Percentiles rank a stretch among this genome's conserved stretches.
These are phyloP conservation scores for Oldenlandia corymbosa DNA, from an alignment of 257 asterid genomes.

Conservation along the genomic window DNA sequence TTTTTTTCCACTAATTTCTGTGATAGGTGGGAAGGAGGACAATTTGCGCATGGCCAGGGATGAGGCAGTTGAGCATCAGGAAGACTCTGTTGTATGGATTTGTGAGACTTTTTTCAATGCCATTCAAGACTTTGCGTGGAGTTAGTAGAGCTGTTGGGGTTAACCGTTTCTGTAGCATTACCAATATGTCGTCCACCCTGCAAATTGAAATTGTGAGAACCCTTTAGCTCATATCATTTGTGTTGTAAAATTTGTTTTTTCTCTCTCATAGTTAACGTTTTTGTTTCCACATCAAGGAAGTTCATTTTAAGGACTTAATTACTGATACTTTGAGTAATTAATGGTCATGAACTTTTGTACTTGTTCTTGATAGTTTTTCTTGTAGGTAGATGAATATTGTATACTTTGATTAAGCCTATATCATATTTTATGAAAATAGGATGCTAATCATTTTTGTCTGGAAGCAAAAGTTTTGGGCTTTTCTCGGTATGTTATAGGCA, in stretches of 20 bases:
- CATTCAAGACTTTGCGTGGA: slow-evolving; percentile 75
- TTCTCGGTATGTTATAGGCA: neutral
- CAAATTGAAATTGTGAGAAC: slow-evolving; percentile 79
- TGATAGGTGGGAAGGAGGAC: slow-evolving; percentile 47
- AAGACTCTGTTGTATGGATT: slow-evolving; percentile 72
- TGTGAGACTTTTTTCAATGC: slow-evolving; percentile 67
- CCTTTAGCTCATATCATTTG: neutral
- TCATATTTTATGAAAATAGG: no score
- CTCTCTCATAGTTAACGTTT: no score
- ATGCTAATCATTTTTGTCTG: no score
- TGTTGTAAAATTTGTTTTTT: neutral
- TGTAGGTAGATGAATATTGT: neutral
- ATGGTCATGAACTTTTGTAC: neutral
- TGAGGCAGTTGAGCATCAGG: slow-evolving; percentile 78
- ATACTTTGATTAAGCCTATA: neutral
- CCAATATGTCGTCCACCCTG: slow-evolving; percentile 56
- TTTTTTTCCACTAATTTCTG: slow-evolving; percentile 17
- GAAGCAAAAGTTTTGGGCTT: neutral
- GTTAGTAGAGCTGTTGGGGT: slow-evolving; percentile 64
- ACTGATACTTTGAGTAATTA: neutral
- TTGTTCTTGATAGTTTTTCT: neutral
- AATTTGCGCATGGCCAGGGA: slow-evolving; percentile 83
- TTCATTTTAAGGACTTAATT: neutral
- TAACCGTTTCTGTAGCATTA: slow-evolving; percentile 67
- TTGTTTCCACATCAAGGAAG: neutral